Conservation (phyloP, 371 early-diverging fungal species). For the Lichtheimia ornata region DNA sequence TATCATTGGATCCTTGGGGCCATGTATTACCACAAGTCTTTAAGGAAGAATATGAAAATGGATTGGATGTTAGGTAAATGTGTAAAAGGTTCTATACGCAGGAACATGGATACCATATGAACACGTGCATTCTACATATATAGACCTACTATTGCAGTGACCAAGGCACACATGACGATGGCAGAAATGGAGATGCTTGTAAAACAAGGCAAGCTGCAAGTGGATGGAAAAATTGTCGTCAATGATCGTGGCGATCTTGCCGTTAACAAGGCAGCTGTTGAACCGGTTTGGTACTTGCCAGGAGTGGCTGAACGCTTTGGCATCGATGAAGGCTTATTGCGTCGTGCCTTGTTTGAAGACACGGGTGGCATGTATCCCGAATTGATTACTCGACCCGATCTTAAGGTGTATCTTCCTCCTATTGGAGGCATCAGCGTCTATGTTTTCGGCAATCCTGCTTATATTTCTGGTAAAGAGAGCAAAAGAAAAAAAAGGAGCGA, state of each 20-base stretch:
- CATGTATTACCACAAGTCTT: slow-evolving; percentile 73
- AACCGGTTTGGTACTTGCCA: slow-evolving; percentile 97
- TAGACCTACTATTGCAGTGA: slow-evolving; percentile 91
- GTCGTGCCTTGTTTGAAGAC: slow-evolving; percentile 86
- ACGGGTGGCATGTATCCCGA: slow-evolving; percentile 95
- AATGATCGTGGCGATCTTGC: slow-evolving; percentile 81
- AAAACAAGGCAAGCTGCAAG: slow-evolving; percentile 57
- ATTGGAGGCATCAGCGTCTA: slow-evolving; percentile 94
- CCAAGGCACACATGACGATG: slow-evolving; percentile 93
- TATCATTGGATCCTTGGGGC: slow-evolving; percentile 94
- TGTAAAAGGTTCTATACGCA: too few species aligned
- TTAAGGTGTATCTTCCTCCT: slow-evolving; percentile 93
- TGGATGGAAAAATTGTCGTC: slow-evolving; percentile 86
- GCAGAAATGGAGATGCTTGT: slow-evolving; percentile 88
- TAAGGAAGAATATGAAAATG: slow-evolving; percentile 64
- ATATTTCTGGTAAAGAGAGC: slow-evolving; percentile 55
- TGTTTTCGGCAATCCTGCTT: slow-evolving; percentile 88
- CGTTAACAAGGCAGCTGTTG: slow-evolving; percentile 93
- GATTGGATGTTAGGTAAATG: slow-evolving; percentile 76
- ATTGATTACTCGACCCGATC: slow-evolving; percentile 90
- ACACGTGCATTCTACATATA: background rate
- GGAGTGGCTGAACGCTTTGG: slow-evolving; percentile 91
- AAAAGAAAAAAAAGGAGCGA: too few species aligned
- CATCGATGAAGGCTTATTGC: slow-evolving; percentile 81
- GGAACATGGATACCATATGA: background rate